Conservation (phyloP, 805 yeast species). For the Pichia rugopelliculosa region DNA sequence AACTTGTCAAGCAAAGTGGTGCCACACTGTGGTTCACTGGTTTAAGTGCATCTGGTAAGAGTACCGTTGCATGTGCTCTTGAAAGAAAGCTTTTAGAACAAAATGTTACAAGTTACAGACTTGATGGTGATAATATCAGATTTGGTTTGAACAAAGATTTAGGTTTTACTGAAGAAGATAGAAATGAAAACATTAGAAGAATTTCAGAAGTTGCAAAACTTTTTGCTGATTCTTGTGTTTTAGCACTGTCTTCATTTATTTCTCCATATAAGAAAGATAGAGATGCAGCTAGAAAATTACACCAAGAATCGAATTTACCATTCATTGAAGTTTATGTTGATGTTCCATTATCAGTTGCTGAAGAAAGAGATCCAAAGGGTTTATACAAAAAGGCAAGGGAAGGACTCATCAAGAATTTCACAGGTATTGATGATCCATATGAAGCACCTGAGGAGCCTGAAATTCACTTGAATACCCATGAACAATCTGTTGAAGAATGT, state of each 20-base stretch:
- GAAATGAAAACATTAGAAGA: constrained; percentile 92
- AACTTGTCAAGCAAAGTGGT: constrained; percentile 71
- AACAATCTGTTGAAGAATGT: constrained; percentile 69
- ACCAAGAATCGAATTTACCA: constrained; percentile 65
- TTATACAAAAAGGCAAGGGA: constrained; percentile 94
- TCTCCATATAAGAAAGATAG: constrained; percentile 87
- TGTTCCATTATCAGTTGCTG: constrained; percentile 92
- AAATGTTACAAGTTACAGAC: constrained; percentile 70
- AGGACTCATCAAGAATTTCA: constrained; percentile 88
- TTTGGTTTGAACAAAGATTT: constrained; percentile 93
- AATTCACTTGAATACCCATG: constrained; percentile 69
- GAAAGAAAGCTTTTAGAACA: constrained; percentile 73
- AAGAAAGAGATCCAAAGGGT: constrained; percentile 96
- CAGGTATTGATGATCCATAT: constrained; percentile 94
- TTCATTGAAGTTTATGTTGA: constrained; percentile 89
- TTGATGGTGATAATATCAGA: constrained; percentile 92
- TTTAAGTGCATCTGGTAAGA: constrained; percentile 86
- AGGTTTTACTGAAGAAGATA: constrained; percentile 85
- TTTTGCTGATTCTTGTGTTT: constrained; percentile 86
- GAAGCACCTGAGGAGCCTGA: constrained; percentile 88
- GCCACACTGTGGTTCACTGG: constrained; percentile 95
- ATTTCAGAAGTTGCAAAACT: constrained; percentile 90
- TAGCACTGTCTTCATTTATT: constrained; percentile 86
- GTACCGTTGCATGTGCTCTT: constrained; percentile 90
- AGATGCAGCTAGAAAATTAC: constrained; percentile 77